Evolutionary conservation across 768 basidiomycete species (phyloP).

Genomic region (Kwoniella bestiolae): DNA sequence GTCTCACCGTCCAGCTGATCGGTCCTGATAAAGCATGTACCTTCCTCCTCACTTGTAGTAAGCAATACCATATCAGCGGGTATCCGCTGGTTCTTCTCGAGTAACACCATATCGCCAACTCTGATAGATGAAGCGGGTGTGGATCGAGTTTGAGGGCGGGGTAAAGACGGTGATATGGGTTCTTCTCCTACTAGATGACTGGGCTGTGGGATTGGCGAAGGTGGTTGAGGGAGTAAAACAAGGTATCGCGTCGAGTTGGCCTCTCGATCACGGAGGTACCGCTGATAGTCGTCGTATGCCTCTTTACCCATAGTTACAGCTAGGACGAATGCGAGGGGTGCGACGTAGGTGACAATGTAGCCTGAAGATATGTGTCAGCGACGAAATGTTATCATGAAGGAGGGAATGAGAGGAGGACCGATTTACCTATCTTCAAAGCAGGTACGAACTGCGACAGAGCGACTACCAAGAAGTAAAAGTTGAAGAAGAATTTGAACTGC

Average conservation of each 20-base stretch:
- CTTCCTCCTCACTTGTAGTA: constrained; percentile 82
- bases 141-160: constrained; percentile 63
- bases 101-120: constrained; percentile 84
- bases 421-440: constrained; percentile 85
- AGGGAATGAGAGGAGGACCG: neutral
- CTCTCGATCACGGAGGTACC: constrained; percentile 85
- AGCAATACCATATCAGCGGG: constrained; percentile 92
- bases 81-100: constrained; percentile 97
- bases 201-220: constrained; percentile 46
- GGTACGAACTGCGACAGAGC: constrained; percentile 95
- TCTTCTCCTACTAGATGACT: constrained; percentile 28
- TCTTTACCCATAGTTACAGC: constrained; percentile 97
- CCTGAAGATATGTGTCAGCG: constrained; percentile 61
- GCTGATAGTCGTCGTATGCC: constrained; percentile 97
- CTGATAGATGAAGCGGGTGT: constrained; percentile 85
- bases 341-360: constrained; percentile 93
- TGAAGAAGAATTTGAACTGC: constrained; percentile 99
- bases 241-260: constrained; percentile 93
- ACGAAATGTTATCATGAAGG: neutral
- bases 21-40: constrained; percentile 95
- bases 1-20: constrained; percentile 99
- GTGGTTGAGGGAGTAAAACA: constrained; percentile 66
- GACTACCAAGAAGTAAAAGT: constrained; percentile 95
- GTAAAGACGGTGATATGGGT: constrained; percentile 29
- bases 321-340: constrained; percentile 93